A percentile compares a stretch with the other conserved stretches of the same genome.
phyloP scores from a whole-genome alignment of 2,329 filamentous ascomycete genomes.

The Colletotrichum plurivorum region DNA sequence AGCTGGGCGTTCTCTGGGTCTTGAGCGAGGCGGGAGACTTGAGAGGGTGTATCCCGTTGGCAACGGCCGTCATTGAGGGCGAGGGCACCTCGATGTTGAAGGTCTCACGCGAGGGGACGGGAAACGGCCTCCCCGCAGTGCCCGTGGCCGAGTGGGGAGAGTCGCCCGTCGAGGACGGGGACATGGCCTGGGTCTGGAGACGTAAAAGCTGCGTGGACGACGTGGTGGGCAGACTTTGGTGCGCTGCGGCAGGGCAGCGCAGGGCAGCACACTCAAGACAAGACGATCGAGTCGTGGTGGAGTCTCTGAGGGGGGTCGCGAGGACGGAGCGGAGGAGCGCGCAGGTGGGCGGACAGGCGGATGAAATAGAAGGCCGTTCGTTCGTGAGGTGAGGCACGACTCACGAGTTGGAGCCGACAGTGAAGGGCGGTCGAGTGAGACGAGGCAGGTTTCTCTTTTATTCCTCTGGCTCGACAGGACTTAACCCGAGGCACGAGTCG shows the following conservation, averaged over 20 bases:
- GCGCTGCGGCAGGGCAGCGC: slow-evolving; percentile 37
- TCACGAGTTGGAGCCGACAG: background rate
- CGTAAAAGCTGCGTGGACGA: slow-evolving; percentile 43
- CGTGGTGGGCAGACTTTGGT: slow-evolving; percentile 40
- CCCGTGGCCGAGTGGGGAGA: slow-evolving; percentile 61
- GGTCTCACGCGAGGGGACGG: slow-evolving; percentile 60
- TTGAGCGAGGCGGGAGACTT: slow-evolving; percentile 68
- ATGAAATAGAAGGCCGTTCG: slow-evolving; percentile 4
- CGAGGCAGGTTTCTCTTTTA: background rate
- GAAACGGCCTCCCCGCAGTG: slow-evolving; percentile 58
- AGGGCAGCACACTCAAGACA: background rate
- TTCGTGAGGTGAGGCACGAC: background rate
- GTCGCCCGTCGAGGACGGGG: slow-evolving; percentile 68
- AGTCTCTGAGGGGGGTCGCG: slow-evolving; percentile 9
- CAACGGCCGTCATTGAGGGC: slow-evolving; percentile 57
- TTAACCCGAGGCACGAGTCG: background rate
- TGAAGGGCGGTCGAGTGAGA: slow-evolving; percentile 1
- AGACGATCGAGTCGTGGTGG: slow-evolving; percentile 15
- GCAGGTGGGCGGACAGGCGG: slow-evolving; percentile 5
- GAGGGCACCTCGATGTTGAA: slow-evolving; percentile 65
- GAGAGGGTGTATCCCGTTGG: slow-evolving; percentile 58
- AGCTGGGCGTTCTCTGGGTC: slow-evolving; percentile 62
- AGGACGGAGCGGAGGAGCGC: background rate
- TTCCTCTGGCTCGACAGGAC: too few species aligned
- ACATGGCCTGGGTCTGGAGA: slow-evolving; percentile 56